Conservation (phyloP, 805 yeast genomes). For the Komagataella kurtzmanii region DNA sequence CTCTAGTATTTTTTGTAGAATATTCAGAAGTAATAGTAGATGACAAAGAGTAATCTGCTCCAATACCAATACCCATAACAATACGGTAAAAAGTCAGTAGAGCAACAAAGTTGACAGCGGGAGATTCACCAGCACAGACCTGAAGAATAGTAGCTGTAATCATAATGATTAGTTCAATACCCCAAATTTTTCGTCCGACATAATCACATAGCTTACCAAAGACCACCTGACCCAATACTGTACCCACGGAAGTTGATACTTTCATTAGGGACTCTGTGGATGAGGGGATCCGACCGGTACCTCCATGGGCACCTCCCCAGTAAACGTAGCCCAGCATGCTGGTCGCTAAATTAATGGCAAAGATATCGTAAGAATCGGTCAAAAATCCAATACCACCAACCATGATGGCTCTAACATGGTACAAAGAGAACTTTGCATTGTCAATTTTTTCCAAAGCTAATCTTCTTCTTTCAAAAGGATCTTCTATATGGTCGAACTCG, state of each 20-base stretch:
- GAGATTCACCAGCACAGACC: constrained; percentile 58
- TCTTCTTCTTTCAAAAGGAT: constrained; percentile 80
- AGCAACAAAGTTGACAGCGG: constrained; percentile 64
- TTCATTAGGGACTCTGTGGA: constrained; percentile 69
- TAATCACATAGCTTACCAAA: constrained; percentile 76
- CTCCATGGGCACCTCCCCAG: constrained; percentile 38
- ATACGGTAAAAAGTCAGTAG: constrained; percentile 69
- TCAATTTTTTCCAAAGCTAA: constrained; percentile 76
- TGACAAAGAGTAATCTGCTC: constrained; percentile 93
- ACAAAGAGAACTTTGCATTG: constrained; percentile 70
- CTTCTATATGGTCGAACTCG: constrained; percentile 71
- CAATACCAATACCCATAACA: constrained; percentile 90
- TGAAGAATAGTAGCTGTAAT: constrained; percentile 70
- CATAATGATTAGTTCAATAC: constrained; percentile 76
- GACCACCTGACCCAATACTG: constrained; percentile 80
- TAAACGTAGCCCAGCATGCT: constrained; percentile 67
- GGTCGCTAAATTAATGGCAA: constrained; percentile 75
- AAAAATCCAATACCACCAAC: constrained; percentile 92
- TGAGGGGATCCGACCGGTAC: constrained; percentile 35
- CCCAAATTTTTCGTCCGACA: constrained; percentile 78
- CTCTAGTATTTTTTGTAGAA: constrained; percentile 93
- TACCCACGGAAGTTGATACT: constrained; percentile 88
- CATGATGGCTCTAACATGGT: constrained; percentile 66
- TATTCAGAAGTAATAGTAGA: constrained; percentile 90
- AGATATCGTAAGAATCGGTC: constrained; percentile 88